Evolutionary conservation across 2,329 filamentous ascomycete genomes (phyloP).

Genomic region (Sporothrix curviconia): DNA sequence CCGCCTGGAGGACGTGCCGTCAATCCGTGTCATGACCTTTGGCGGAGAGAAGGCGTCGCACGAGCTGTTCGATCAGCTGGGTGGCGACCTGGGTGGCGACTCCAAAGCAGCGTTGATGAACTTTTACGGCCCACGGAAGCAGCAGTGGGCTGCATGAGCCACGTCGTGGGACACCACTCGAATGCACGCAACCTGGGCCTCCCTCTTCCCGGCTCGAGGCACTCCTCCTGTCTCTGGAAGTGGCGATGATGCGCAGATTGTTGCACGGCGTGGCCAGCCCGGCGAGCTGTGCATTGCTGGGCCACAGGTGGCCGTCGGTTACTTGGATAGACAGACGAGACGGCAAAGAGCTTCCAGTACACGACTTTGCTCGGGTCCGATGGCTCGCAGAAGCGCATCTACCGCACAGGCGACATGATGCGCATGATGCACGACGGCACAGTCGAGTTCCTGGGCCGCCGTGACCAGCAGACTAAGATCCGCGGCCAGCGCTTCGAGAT

Average conservation of each 20-base stretch:
- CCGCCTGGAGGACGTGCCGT: conserved; percentile 51
- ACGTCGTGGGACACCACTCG: conserved; percentile 10
- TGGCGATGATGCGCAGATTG: conserved; percentile 6
- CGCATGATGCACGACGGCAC: conserved; percentile 16
- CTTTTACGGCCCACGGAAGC: conserved; percentile 54
- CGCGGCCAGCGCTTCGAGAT: conserved; percentile 18
- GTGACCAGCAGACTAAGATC: conserved; percentile 18
- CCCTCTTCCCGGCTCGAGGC: conserved; percentile 19
- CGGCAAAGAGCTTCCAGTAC: conserved; percentile 10
- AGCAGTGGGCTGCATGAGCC: conserved; percentile 10
- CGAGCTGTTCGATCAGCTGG: conserved; percentile 54
- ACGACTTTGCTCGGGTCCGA: conserved; percentile 2
- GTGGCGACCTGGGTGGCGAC: conserved; percentile 39
- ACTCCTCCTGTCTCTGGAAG: conserved; percentile 14
- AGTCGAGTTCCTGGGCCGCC: conserved; percentile 16
- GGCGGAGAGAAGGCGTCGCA: conserved; percentile 60
- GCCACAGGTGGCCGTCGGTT: conserved; percentile 38
- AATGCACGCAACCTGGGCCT: conserved; percentile 20
- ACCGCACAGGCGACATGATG: conserved; percentile 18
- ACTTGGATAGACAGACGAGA: conserved; percentile 29
- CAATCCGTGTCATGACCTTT: conserved; percentile 57
- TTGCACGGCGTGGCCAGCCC: conserved; percentile 20
- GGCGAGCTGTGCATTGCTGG: conserved; percentile 40
- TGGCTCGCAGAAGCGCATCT: conserved; percentile 11
- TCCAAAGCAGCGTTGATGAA: conserved; percentile 16